These are phyloP conservation scores for Harringtonia lauricola DNA, from an alignment of 2,329 filamentous ascomycete species.

Conservation along the genomic window DNA sequence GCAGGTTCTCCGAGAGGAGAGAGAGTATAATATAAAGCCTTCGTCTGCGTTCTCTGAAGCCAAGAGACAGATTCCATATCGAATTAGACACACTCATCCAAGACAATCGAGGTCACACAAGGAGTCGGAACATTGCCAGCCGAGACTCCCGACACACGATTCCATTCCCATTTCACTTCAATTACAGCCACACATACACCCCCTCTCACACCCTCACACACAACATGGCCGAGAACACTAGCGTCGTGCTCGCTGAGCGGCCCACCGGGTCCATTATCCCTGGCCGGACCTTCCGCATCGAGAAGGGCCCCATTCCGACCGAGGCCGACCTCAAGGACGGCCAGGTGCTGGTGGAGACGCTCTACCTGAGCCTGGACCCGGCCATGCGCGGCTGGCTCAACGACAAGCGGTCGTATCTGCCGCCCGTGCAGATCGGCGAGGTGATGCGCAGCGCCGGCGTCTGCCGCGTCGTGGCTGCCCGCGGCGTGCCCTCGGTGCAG, in stretches of 20 bases:
- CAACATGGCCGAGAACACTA: constrained; percentile 11
- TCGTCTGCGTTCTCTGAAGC: no score
- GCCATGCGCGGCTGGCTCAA: constrained; percentile 55
- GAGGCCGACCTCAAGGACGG: constrained; percentile 37
- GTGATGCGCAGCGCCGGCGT: constrained; percentile 47
- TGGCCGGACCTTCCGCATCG: constrained; percentile 50
- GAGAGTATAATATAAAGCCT: no score
- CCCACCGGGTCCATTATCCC: constrained; percentile 50
- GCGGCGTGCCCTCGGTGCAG: constrained; percentile 31
- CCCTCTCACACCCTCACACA: background rate
- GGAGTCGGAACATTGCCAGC: no score
- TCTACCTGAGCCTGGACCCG: constrained; percentile 50
- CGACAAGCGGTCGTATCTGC: constrained; percentile 37
- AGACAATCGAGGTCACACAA: no score
- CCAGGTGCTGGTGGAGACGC: constrained; percentile 34
- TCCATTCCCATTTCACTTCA: no score
- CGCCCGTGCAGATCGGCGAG: constrained; percentile 47
- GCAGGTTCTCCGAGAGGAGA: no score
- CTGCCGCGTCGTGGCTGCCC: constrained; percentile 39
- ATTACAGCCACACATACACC: no score
- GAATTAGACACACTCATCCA: no score
- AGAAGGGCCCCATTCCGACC: constrained; percentile 38
- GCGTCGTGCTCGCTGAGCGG: constrained; percentile 52
- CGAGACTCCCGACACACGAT: no score
- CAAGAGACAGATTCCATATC: no score